These are phyloP conservation scores for Emergomyces orientalis DNA, from an alignment of 2,329 filamentous ascomycete genomes.

Conservation along the genomic window DNA sequence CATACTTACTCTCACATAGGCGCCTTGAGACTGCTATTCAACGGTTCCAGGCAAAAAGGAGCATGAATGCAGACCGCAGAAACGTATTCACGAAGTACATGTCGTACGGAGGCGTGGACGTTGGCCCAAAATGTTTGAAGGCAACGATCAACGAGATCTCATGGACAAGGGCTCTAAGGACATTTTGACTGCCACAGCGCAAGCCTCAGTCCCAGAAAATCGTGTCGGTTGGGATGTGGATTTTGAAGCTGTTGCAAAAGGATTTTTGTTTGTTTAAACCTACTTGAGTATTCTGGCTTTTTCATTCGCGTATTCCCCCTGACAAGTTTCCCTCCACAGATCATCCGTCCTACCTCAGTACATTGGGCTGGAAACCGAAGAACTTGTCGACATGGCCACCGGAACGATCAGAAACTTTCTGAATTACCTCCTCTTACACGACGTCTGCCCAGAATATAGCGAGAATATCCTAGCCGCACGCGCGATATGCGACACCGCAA, in stretches of 20 bases:
- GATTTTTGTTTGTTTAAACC: slow-evolving; percentile 57
- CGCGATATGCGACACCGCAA: slow-evolving; percentile 56
- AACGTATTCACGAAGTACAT: slow-evolving; percentile 72
- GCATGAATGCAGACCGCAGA: slow-evolving; percentile 54
- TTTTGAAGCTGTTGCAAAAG: slow-evolving; percentile 66
- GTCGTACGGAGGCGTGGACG: slow-evolving; percentile 69
- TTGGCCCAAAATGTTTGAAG: slow-evolving; percentile 53
- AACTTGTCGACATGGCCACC: slow-evolving; percentile 50
- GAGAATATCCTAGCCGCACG: slow-evolving; percentile 58
- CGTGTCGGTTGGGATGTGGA: slow-evolving; percentile 65
- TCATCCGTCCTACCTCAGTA: slow-evolving; percentile 49
- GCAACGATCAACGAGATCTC: slow-evolving; percentile 53
- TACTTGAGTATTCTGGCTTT: neutral
- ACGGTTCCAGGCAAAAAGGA: slow-evolving; percentile 67
- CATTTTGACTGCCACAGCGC: slow-evolving; percentile 54
- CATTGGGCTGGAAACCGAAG: slow-evolving; percentile 46
- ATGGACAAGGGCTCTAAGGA: slow-evolving; percentile 54
- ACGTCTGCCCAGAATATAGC: slow-evolving; percentile 73
- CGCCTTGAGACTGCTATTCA: slow-evolving; percentile 81
- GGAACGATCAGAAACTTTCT: slow-evolving; percentile 75
- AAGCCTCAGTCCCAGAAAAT: slow-evolving; percentile 40
- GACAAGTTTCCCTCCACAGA: slow-evolving; percentile 24
- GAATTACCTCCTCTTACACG: slow-evolving; percentile 74
- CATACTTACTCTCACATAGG: slow-evolving; percentile 32
- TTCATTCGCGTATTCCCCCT: neutral